Base-by-base conservation (phyloP, 2,329 filamentous ascomycete species). In the Trichoderma polysporum region DNA sequence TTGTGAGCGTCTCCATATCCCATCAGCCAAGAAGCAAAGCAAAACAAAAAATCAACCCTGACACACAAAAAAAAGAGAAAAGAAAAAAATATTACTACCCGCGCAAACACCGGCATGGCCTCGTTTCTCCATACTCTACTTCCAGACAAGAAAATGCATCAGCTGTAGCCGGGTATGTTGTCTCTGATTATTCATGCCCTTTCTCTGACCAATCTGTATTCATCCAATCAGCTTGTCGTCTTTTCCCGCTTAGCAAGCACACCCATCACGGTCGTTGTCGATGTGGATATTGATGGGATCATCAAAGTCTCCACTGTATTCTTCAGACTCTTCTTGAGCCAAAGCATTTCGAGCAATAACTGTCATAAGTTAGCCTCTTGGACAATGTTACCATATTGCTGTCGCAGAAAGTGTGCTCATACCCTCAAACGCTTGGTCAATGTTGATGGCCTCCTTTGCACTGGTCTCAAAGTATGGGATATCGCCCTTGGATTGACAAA, bases 401-500 rank as follows among this genome's bases (percentile, higher is more conserved):
- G 9, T 47, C 39, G 15, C 25, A 47, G 31, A 39, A 17, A 13
- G 29, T n/a, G 17, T 25, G 15, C 9, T 12, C 81, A 68, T 77
- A 89, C 88, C 87, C 79, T 92, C 89, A 73, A 88, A 88, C 29
- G 86, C 86, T 76, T 88, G 93, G 81, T 99, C 95, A 50, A 99
- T 95, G 76, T 99, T 99, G 81, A 97, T 91, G 68, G 94, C 95
- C 80, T 99, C 95, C 84, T 99, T 99, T 69, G 95, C 95, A 80
- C 94, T 97, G 19, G 95, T 99, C 87, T 99, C 95, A 76, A 99
- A 99, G 81, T 99, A 99, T 19, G 95, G 95, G 71, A 99, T 97
- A 68, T 93, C 93, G 56, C 94, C 94, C 82, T 98, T 97, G 66
- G 93, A 96, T 80, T 97, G 93, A 80, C 95, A 99, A 79, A 97